Evolutionary conservation across 73 alveolate species (phyloP).

Genomic region (Paramecium pentaurelia): DNA sequence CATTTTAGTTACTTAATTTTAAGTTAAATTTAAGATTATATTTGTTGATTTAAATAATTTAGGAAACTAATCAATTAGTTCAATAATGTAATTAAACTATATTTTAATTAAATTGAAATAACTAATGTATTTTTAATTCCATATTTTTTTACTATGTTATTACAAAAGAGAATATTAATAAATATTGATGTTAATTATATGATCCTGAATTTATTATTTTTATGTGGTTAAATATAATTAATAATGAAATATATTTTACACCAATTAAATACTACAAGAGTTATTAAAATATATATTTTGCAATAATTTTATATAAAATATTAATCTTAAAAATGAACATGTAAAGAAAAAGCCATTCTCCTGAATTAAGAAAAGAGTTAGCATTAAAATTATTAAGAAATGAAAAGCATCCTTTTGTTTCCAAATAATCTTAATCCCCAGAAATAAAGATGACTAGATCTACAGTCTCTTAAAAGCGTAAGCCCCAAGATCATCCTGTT

Average conservation of each 20-base stretch:
- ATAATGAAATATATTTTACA: neutral
- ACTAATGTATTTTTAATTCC: neutral
- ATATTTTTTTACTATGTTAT: too few relatives aligned
- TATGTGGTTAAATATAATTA: neutral
- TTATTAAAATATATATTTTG: neutral
- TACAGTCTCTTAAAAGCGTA: neutral
- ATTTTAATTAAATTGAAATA: too few relatives aligned
- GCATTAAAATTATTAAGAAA: conserved; percentile 1
- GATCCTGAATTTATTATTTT: neutral
- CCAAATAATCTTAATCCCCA: neutral
- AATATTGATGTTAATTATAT: neutral
- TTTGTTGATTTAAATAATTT: neutral
- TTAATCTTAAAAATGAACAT: neutral
- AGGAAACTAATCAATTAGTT: neutral
- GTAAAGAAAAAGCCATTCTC: conserved; percentile 17
- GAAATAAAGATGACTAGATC: conserved; percentile 7
- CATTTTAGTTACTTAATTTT: neutral
- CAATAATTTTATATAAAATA: neutral
- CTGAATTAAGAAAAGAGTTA: neutral
- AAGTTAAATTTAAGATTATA: neutral
- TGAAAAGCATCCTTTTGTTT: conserved; percentile 31
- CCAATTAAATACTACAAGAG: neutral
- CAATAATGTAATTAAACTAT: too few relatives aligned
- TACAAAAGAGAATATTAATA: too few relatives aligned
- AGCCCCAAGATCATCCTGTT: neutral